Evolutionary conservation across 129 eudicot species (phyloP), one percentile per base, ranked within the genome.

Genomic region (Calendula officinalis): DNA sequence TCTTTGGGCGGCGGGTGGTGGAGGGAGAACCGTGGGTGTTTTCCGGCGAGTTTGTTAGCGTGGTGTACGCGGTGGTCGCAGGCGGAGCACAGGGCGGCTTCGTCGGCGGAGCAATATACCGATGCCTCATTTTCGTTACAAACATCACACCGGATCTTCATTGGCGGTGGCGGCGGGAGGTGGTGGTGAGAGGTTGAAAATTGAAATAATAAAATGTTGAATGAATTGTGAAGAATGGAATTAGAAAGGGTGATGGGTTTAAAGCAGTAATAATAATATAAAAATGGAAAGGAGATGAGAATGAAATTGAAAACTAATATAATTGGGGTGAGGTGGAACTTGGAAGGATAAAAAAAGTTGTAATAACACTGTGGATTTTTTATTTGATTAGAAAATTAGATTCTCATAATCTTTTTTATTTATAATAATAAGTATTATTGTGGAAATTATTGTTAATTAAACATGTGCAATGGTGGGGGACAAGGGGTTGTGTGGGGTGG

Each of bases 91-190:
- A 91, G 84, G 51, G 96, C 87, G 16, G 96, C 98, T 50, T 91
- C 96, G 54, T 91, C 98, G 14, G 96, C 96, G 1, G 75, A 50
- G 62, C 96, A 91, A 64, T 72, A 87, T 6, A 91, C 77, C 5
- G 88, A 58, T 2, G 98, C 96, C 43, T 82, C 83, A 1, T 78
- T 74, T 69, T 87, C 76, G 57, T 75, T 79, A 57, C 98, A 91
- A 0, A 91, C 98, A 60, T 82, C 98, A 66, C 98, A 91, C 68
- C 77, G 90, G 81, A 91, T 87, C 94, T 84, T 91, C 98, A 91
- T 91, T 22, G 30, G 30, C 22, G 10, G 56, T 7, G 55, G 56
- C 3, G 56, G 4, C 14, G 67, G 8, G 2, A 55, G 11, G 37
- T 41, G 73, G 36, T 5, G 49, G 56, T 47, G 58, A 22, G 30